Evolutionary conservation across 2,329 filamentous ascomycete genomes (phyloP), one percentile per base, ranked within the genome.

Genomic region (Botryotinia narcissicola): DNA sequence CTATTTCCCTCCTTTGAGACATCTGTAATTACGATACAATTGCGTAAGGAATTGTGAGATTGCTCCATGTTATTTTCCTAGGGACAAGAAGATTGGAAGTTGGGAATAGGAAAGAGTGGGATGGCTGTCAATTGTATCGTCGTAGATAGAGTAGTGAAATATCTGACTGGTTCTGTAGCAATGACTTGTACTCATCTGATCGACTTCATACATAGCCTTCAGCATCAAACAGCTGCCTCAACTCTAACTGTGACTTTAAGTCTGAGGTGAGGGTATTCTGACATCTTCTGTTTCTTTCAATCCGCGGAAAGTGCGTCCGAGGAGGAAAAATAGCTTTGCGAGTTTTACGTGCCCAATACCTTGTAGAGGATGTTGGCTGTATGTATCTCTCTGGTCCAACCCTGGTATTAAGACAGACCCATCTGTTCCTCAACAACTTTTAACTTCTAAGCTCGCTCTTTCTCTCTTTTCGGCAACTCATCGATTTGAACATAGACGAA

Each of bases 21-120:
- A 54, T n/a, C 3, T 7, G 3, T 3, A n/a, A n/a, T 0, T n/a
- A 2, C 0, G 0, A n/a, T n/a, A 54, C 2, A 54, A 16, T 29
- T 57, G 51, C 18, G 3, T 4, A 1, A 29, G n/a, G n/a, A 57
- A 0, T 57, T 18, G 51, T 29, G 14, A 6, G 18, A 32, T 57
- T 18, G 1, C 1, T 29, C 4, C 51, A 29, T 29, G 0, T 57
- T 29, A n/a, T 18, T 18, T 29, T 4, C 0, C 51, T 0, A 18
- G 6, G 51, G 14, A 18, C 0, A 3, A 54, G 14, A 18, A 18
- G 0, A 54, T 16, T 6, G 3, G 51, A 54, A 54, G 6, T 16
- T 54, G n/a, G 48, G 9, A 51, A 25, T 51, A 14, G 9, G 51
- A 29, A 29, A 18, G n/a, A 9, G n/a, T 16, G n/a, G 1, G n/a